Percentiles rank a stretch among this genome's conserved stretches.
These are phyloP conservation scores for Talaromyces islandicus DNA, from an alignment of 2,329 filamentous ascomycete species.

Conservation along the genomic window DNA sequence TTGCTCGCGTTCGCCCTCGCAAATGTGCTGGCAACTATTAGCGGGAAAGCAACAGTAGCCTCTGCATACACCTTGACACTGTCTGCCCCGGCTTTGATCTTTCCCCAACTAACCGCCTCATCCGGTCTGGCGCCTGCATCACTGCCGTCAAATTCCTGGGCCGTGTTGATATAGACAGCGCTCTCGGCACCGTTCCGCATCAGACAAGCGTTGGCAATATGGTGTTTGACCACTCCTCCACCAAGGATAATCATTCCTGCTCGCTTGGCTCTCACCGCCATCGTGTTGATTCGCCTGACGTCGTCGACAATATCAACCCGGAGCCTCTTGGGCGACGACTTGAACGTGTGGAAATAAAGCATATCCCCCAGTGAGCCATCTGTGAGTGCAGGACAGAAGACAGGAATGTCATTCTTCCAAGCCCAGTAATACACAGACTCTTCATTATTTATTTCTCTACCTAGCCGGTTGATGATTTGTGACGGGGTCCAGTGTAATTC, in stretches of 20 bases:
- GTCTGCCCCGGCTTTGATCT: slow-evolving; percentile 84
- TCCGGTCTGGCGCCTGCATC: slow-evolving; percentile 93
- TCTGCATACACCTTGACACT: slow-evolving; percentile 79
- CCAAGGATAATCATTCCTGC: slow-evolving; percentile 94
- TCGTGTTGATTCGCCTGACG: slow-evolving; percentile 85
- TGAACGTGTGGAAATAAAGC: slow-evolving; percentile 98
- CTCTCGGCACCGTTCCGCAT: slow-evolving; percentile 98
- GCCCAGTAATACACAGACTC: slow-evolving; percentile 95
- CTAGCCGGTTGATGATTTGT: slow-evolving; percentile 82
- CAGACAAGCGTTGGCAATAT: slow-evolving; percentile 94
- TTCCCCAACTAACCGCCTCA: slow-evolving; percentile 97
- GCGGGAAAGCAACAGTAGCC: slow-evolving; percentile 60
- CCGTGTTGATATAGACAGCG: slow-evolving; percentile 96
- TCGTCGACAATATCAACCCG: slow-evolving; percentile 90
- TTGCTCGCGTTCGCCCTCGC: slow-evolving; percentile 35
- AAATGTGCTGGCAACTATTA: slow-evolving; percentile 63
- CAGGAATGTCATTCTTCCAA: slow-evolving; percentile 90
- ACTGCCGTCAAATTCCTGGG: slow-evolving; percentile 93
- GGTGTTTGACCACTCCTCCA: slow-evolving; percentile 93
- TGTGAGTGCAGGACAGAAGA: slow-evolving; percentile 93
- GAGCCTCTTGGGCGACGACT: slow-evolving; percentile 72
- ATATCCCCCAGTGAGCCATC: slow-evolving; percentile 95
- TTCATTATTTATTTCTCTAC: slow-evolving; percentile 90
- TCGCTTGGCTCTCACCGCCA: slow-evolving; percentile 78
- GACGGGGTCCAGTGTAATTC: slow-evolving; percentile 88